Percentiles rank a stretch among this genome's conserved stretches.
phyloP scores from a whole-genome alignment of 192 early-diverging fungal genomes.

The Entomortierella lignicola region DNA sequence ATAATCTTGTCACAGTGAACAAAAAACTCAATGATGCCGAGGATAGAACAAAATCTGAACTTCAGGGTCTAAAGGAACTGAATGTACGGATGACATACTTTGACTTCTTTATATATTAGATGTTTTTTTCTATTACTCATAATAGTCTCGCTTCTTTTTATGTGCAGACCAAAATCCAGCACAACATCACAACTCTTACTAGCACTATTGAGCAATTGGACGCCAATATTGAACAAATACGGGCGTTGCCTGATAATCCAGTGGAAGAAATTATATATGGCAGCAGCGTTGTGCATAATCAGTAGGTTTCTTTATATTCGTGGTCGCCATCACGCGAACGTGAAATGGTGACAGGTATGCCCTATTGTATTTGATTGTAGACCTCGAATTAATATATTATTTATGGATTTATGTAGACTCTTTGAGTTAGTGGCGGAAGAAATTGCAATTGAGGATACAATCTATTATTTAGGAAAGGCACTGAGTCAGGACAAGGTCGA shows the following conservation, averaged over 20 bases:
- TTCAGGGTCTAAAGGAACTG: constrained; percentile 61
- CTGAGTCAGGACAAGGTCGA: constrained; percentile 82
- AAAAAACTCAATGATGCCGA: constrained; percentile 80
- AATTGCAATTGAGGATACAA: constrained; percentile 88
- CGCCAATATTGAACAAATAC: constrained; percentile 61
- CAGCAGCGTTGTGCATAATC: constrained; percentile 75
- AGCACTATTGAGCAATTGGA: constrained; percentile 70
- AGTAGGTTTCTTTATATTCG: constrained; percentile 58
- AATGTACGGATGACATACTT: constrained; percentile 11
- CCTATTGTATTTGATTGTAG: no score
- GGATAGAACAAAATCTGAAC: constrained; percentile 69
- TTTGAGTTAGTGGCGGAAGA: constrained; percentile 91
- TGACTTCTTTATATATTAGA: no score
- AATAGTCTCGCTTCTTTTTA: no score
- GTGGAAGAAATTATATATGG: constrained; percentile 73
- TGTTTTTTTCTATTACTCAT: no score
- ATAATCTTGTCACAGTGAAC: constrained; percentile 73
- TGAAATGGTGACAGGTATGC: no score
- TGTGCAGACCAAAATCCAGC: constrained; percentile 67
- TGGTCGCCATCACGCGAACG: neutral
- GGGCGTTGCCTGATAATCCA: constrained; percentile 67
- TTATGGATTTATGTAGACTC: constrained; percentile 69
- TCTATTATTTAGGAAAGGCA: constrained; percentile 85
- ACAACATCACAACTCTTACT: constrained; percentile 74
- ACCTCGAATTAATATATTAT: neutral